Evolutionary conservation across 2,329 filamentous ascomycete species (phyloP), one percentile per base, ranked within the genome.

Genomic region (Aspergillaceae sp.): DNA sequence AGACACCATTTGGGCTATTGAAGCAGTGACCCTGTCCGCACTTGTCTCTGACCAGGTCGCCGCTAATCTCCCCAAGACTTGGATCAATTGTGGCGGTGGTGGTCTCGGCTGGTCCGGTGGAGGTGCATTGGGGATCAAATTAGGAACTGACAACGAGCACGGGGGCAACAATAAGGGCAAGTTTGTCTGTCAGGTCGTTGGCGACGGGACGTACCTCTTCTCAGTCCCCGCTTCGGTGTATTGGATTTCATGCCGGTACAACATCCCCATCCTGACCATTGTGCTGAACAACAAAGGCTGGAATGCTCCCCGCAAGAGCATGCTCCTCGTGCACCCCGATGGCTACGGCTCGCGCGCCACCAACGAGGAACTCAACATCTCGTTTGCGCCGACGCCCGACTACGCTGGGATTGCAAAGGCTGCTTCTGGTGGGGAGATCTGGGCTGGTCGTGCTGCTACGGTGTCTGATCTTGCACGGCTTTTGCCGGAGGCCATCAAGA

Each of bases 21-120:
- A 92, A 66, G 82, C 87, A 0, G 87, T 92, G 0, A 92, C 87
- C 0, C 80, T 86, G 48, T 81, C 82, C 0, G 65, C 64, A 0
- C 76, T 81, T 29, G 80, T 89, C 1, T 75, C 79, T 28, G 84
- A 92, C 53, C 85, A 89, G 52, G 68, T 92, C 5, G 80, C 82
- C 56, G 76, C 80, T 2, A 81, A 75, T 0, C 59, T 80, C 0
- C 86, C 86, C 0, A 84, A 85, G 0, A 81, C 79, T 0, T 89
- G 83, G 83, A 80, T 91, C 57, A 90, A 89, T 62, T 90, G 86
- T 60, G 86, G 86, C 1, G 86, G 84, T 1, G 86, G 85, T 9
- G 87, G 87, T 2, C 78, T 91, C 0, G 86, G 86, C 2, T 91
- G 86, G 86, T 86, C 81, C 7, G 86, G 86, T 9, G 86, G 87